phyloP scores from a whole-genome alignment of 306 rosid genomes.

The Sophora flavescens region DNA sequence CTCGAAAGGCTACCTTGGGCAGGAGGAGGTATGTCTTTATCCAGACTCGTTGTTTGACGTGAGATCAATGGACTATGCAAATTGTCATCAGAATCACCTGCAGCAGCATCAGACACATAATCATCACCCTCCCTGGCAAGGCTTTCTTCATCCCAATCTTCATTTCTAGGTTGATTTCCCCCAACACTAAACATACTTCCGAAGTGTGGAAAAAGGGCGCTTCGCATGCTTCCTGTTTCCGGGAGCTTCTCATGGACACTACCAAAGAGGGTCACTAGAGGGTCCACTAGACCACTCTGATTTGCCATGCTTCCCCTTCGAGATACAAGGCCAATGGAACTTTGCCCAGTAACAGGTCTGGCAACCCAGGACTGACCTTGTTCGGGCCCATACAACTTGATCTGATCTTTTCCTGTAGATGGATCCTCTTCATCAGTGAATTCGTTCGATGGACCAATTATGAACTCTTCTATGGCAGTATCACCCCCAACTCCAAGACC shows the following conservation, averaged over 20 bases:
- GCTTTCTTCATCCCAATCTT: conserved; percentile 94
- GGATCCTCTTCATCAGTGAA: conserved; percentile 63
- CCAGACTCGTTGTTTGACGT: conserved; percentile 82
- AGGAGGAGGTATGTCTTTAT: conserved; percentile 70
- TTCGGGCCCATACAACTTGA: conserved; percentile 74
- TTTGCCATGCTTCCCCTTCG: conserved; percentile 75
- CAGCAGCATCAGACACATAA: conserved; percentile 69
- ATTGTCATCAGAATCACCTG: conserved; percentile 74
- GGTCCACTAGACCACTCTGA: conserved; percentile 75
- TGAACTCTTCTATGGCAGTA: conserved; percentile 75
- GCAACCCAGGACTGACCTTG: conserved; percentile 86
- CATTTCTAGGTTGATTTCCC: conserved; percentile 77
- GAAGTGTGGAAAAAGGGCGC: conserved; percentile 84
- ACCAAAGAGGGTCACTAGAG: conserved; percentile 86
- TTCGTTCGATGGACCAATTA: conserved; percentile 78
- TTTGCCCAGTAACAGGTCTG: conserved; percentile 72
- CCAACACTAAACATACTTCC: conserved; percentile 93
- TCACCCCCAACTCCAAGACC: conserved; percentile 90
- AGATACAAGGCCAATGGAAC: conserved; percentile 68
- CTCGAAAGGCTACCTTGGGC: conserved; percentile 72
- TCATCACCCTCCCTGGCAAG: conserved; percentile 74
- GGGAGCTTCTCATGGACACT: conserved; percentile 84
- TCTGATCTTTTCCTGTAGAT: conserved; percentile 57
- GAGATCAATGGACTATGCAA: conserved; percentile 82
- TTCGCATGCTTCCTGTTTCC: conserved; percentile 83